Evolutionary conservation across 2,329 filamentous ascomycete species (phyloP), one percentile per base, ranked within the genome.

Genomic region (Cladosporium sp.): DNA sequence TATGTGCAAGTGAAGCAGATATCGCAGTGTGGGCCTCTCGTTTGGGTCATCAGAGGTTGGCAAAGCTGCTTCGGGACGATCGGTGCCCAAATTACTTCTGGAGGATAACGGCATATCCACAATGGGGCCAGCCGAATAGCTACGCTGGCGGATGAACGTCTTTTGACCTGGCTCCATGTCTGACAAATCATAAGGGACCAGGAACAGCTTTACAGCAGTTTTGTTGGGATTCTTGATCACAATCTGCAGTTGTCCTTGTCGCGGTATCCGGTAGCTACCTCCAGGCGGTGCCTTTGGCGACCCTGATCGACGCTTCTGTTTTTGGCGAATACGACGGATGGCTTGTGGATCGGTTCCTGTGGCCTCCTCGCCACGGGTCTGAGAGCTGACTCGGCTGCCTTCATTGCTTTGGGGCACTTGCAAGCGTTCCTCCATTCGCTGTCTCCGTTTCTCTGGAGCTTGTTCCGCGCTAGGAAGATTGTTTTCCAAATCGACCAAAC

Each of bases 171-270:
- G 86, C 68, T 95, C 90, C 94, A 99, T 99, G 61, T 92, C 94
- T 0, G 88, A 85, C 1, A 99, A 82, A 75, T 98, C 93, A 72
- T 98, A 99, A 0, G 94, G 95, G 2, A 99, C 88, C 28, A 98
- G 84, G 72, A 98, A 98, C 0, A 99, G 83, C 77, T 99, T 98
- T 64, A 98, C 94, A 1, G 95, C 95, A 3, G 95, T 98, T 76
- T 98, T 98, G 80, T 98, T 97, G 18, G 93, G 94, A 73, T 98
- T 99, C 77, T 98, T 98, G 76, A 99, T 92, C 68, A 99, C 90
- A 69, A 99, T 96, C 73, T 99, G 95, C 16, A 99, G 83, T 78
- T 98, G 95, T 0, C 95, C 95, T 77, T 93, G 91, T 74, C 95
- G 89, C 0, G 95, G 95, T 62, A 99, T 97, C 52, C 95, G 89